A percentile compares a stretch with the other conserved stretches of the same genome.
These are phyloP conservation scores for Nakaseomyces uthaithaninus DNA, from an alignment of 1,139 yeast genomes.

Conservation along the genomic window DNA sequence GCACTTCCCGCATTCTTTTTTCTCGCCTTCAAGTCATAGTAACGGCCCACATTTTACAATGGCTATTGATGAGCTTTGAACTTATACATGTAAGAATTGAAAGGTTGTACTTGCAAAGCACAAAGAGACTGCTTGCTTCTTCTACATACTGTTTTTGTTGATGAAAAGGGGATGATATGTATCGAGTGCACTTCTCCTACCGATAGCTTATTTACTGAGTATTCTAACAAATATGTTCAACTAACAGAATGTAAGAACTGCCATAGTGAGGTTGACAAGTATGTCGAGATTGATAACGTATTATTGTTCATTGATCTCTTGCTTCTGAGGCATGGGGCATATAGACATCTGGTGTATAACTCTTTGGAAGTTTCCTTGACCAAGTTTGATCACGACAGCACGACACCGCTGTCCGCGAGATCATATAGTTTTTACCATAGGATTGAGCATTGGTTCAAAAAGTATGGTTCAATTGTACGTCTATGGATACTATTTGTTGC, in stretches of 20 bases:
- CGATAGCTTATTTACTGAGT: conserved; percentile 56
- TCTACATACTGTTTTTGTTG: too few species aligned
- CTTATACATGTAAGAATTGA: too few species aligned
- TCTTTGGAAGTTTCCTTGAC: conserved; percentile 36
- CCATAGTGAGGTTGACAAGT: conserved; percentile 72
- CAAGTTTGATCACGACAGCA: conserved; percentile 6
- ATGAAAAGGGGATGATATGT: conserved; percentile 81
- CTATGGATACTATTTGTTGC: conserved; percentile 57
- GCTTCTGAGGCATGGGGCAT: conserved; percentile 80
- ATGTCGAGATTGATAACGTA: conserved; percentile 84
- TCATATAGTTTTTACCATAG: background rate
- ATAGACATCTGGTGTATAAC: conserved; percentile 80
- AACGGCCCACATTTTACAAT: too few species aligned
- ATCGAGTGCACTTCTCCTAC: conserved; percentile 73
- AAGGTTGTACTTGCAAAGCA: too few species aligned
- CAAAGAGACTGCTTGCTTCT: too few species aligned
- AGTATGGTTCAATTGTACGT: conserved; percentile 35
- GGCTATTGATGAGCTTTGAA: too few species aligned
- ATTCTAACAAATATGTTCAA: conserved; percentile 71
- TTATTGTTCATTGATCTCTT: conserved; percentile 75
- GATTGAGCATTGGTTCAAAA: conserved; percentile 19
- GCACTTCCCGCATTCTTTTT: too few species aligned
- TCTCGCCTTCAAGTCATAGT: background rate
- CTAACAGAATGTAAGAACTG: conserved; percentile 73
- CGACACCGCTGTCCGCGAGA: conserved; percentile 9